These are phyloP conservation scores for Thermochaetoides thermophila DNA, from an alignment of 495 filamentous ascomycete species.

Conservation along the genomic window DNA sequence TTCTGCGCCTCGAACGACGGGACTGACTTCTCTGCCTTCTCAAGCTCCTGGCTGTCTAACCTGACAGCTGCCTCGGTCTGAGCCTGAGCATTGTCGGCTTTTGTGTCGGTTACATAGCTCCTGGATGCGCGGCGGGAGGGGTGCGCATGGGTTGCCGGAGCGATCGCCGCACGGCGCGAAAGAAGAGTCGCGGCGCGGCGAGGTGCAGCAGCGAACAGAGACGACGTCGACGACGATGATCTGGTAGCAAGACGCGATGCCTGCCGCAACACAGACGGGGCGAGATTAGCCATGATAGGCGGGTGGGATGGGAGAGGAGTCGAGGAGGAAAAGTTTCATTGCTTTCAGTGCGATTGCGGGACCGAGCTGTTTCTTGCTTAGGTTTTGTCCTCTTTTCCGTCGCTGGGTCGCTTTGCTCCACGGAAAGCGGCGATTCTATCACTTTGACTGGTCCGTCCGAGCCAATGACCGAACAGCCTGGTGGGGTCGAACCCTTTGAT, in stretches of 20 bases:
- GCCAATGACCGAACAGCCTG: too few relatives aligned
- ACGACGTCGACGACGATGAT: conserved; percentile 38
- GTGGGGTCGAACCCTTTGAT: too few relatives aligned
- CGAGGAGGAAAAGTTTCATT: too few relatives aligned
- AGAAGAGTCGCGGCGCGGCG: conserved; percentile 29
- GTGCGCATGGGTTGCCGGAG: conserved; percentile 28
- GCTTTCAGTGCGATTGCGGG: too few relatives aligned
- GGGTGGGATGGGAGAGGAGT: too few relatives aligned
- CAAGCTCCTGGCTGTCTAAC: conserved; percentile 67
- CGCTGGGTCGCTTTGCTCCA: too few relatives aligned
- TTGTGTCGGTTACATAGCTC: conserved; percentile 74
- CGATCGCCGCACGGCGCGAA: too few relatives aligned
- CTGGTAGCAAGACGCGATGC: conserved; percentile 60
- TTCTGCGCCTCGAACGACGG: conserved; percentile 40
- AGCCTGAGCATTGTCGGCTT: conserved; percentile 65
- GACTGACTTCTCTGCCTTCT: conserved; percentile 49
- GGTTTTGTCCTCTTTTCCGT: too few relatives aligned
- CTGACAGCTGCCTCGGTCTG: conserved; percentile 68
- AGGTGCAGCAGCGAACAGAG: conserved; percentile 31
- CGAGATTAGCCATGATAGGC: conserved; percentile 59
- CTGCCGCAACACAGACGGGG: conserved; percentile 61
- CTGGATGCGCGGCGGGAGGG: conserved; percentile 22
- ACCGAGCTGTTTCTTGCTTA: too few relatives aligned
- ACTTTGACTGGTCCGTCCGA: too few relatives aligned
- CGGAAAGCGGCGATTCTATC: too few relatives aligned